Percentiles rank a stretch among this genome's conserved stretches.
Evolutionary conservation across 331 rosid species (phyloP).

Genomic region (Prunus yedoensis): DNA sequence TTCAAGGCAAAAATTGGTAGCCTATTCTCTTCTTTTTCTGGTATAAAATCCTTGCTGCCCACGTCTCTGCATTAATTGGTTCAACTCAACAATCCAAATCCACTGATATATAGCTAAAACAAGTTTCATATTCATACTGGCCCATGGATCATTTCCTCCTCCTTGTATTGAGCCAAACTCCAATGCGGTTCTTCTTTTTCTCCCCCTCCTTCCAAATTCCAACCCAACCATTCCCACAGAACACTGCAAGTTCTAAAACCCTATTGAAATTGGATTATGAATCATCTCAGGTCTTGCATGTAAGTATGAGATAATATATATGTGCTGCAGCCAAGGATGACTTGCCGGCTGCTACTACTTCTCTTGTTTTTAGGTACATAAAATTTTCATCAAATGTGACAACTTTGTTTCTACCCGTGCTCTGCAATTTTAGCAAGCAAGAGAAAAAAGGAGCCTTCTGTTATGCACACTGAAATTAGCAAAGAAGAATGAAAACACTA

Average conservation of each 20-base stretch:
- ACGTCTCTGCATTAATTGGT: constrained; percentile 4
- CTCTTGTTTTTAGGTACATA: background rate
- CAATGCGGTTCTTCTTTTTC: background rate
- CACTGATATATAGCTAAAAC: background rate
- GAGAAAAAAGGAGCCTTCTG: too few species aligned
- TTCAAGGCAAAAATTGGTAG: too few species aligned
- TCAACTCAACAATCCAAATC: background rate
- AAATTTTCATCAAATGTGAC: background rate
- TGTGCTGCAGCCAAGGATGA: constrained; percentile 56
- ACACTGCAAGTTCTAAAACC: background rate
- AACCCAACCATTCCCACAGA: background rate
- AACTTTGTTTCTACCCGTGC: too few species aligned
- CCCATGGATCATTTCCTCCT: too few species aligned
- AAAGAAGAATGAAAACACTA: too few species aligned
- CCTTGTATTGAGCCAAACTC: too few species aligned
- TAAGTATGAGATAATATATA: constrained; percentile 27
- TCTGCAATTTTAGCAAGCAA: too few species aligned
- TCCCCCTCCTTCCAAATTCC: background rate
- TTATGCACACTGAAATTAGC: too few species aligned
- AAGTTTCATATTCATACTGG: background rate
- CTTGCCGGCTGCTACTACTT: constrained; percentile 34
- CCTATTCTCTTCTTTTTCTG: too few species aligned
- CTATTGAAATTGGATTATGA: background rate
- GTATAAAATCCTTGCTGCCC: too few species aligned
- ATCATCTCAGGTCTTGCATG: constrained; percentile 38